Base-by-base conservation (phyloP, 108 stramenopile genomes). In the Skeletonema menzelii region DNA sequence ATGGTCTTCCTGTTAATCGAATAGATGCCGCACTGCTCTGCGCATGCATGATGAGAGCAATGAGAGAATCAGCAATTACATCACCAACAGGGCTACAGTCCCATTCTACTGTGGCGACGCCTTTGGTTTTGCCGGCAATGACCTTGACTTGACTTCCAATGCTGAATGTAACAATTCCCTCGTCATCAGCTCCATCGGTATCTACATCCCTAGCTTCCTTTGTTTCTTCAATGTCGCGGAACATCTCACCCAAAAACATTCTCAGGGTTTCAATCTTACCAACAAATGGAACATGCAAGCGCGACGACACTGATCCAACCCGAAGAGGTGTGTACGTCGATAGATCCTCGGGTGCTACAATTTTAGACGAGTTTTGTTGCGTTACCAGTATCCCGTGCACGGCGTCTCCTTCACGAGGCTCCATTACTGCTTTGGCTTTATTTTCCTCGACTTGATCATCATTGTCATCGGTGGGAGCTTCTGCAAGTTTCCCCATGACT, bases 41-140 rank as follows among this genome's bases (percentile, higher is more conserved):
- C 3, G 95, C 88, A 62, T 98, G 96, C 86, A 96, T 89, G 11
- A 97, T 68, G 59, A 98, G 76, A 5, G 94, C 95, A 20, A 95
- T 88, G 5, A 96, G 76, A 20, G 94, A 90, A 84, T 98, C 97
- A 8, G 97, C 97, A 59, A 98, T 83, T 28, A 96, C 82, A 80
- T 98, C 97, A 17, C 88, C 92, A 8, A 85, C 91, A 26, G 97
- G 93, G 59, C 90, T 94, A 47, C 95, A 95, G 15, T 90, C 87
- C 97, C 96, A 98, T 70, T 84, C 87, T 1, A 95, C 86, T 59
- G 86, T 88, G 34, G 88, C 92, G 5, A 89, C 70, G 8, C 88
- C 85, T 42, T 68, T 73, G 22, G 83, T 83, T 63, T 85, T 88
- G 40, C 91, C 91, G 10, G 85, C 63, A 14, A 74, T 84, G 14